phyloP scores from a whole-genome alignment of 2,329 filamentous ascomycete species.

The Sarocladiaceae sp. region DNA sequence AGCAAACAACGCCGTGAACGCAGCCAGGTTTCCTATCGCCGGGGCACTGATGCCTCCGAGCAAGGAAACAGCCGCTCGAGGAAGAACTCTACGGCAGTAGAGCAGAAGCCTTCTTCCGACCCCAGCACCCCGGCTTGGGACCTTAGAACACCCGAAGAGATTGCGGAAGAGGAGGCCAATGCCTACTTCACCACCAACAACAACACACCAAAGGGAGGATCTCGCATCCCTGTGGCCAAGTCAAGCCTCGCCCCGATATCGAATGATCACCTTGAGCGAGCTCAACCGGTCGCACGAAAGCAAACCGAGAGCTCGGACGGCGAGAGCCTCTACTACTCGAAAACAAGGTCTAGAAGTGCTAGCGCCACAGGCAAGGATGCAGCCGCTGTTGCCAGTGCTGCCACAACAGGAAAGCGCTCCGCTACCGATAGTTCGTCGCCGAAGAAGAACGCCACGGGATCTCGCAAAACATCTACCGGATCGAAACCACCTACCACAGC shows the following conservation, averaged over 20 bases:
- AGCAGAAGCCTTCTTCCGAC: conserved; percentile 29
- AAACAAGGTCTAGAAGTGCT: conserved; percentile 62
- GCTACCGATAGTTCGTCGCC: conserved; percentile 48
- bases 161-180: conserved; percentile 52
- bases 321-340: conserved; percentile 52
- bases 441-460: conserved; percentile 32
- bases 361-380: conserved; percentile 45
- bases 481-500: conserved; percentile 29
- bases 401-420: conserved; percentile 27
- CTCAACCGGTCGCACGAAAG: conserved; percentile 59
- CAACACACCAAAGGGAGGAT: conserved; percentile 51
- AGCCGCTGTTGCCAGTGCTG: neutral
- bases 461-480: conserved; percentile 39
- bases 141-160: conserved; percentile 70
- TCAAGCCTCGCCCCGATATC: conserved; percentile 72
- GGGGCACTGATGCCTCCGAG: conserved; percentile 25
- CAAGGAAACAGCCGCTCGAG: conserved; percentile 24
- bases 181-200: conserved; percentile 46
- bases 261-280: conserved; percentile 64
- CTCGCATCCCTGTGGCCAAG: conserved; percentile 82
- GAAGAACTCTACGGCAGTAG: conserved; percentile 40
- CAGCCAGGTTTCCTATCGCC: conserved; percentile 28
- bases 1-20: conserved; percentile 39
- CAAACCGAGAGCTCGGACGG: conserved; percentile 50
- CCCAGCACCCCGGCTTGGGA: conserved; percentile 55